Evolutionary conservation across 495 filamentous ascomycete species (phyloP).

Genomic region (Penicillium pulvis): DNA sequence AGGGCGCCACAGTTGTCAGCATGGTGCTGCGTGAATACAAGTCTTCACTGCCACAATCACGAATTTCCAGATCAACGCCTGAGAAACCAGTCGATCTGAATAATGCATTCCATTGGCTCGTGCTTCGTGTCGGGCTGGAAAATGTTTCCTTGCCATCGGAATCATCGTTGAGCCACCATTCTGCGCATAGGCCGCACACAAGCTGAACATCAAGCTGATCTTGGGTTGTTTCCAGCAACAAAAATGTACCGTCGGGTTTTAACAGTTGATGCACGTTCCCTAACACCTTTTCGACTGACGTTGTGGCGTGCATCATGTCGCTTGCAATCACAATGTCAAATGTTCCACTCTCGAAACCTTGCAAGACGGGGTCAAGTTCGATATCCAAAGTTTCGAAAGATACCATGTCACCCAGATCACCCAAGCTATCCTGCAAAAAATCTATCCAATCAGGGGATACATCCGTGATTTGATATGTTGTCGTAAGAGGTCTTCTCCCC

Average conservation of each 20-base stretch:
- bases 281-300: not conserved
- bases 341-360: not conserved
- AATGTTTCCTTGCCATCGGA: too few species aligned
- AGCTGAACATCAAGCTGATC: not conserved
- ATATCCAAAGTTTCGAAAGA: not conserved
- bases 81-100: too few species aligned
- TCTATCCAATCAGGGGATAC: too few species aligned
- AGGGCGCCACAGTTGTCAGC: too few species aligned
- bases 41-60: too few species aligned
- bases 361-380: not conserved
- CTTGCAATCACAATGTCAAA: not conserved
- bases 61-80: too few species aligned
- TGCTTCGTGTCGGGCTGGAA: too few species aligned
- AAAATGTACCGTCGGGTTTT: not conserved
- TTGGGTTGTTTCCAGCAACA: not conserved
- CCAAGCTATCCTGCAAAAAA: too few species aligned
- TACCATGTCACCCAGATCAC: not conserved
- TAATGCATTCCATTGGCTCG: too few species aligned
- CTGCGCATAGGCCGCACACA: not conserved
- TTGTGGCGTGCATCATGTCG: not conserved
- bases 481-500: too few species aligned
- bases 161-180: not conserved
- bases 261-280: not conserved
- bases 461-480: too few species aligned
- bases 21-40: too few species aligned